A percentile compares a stretch with the other conserved stretches of the same genome.
Conservation (phyloP, 1,284 basidiomycete species). For the Phylloboletellus chloephorus region DNA sequence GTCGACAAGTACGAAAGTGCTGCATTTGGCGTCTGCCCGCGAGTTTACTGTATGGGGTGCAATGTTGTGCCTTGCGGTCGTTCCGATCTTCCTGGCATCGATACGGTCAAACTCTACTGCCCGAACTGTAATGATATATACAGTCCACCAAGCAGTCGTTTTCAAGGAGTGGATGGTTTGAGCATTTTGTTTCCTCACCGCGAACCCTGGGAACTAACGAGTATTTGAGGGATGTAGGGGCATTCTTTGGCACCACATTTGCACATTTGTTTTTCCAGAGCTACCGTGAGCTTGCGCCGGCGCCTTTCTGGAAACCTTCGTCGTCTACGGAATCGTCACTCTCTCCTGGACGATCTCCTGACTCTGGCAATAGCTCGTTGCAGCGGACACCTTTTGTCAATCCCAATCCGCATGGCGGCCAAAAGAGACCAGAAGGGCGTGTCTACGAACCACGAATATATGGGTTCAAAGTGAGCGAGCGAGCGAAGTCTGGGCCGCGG, state of each 20-base stretch:
- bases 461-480: constrained; percentile 81
- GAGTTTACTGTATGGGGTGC: constrained; percentile 88
- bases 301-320: constrained; percentile 76
- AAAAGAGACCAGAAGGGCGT: constrained; percentile 78
- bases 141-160: constrained; percentile 90
- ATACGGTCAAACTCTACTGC: constrained; percentile 98
- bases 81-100: constrained; percentile 94
- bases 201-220: constrained; percentile 13
- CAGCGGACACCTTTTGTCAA: constrained; percentile 62
- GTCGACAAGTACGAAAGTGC: constrained; percentile 94
- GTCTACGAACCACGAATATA: constrained; percentile 94
- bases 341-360: constrained; percentile 44
- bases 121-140: constrained; percentile 99
- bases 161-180: constrained; percentile 92
- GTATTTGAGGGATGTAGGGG: constrained; percentile 52
- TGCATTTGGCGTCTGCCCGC: constrained; percentile 92
- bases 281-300: constrained; percentile 85
- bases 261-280: constrained; percentile 97
- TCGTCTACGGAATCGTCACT: constrained; percentile 45
- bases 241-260: constrained; percentile 99
- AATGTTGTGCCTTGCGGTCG: constrained; percentile 95
- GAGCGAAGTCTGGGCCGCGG: constrained; percentile 85
- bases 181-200: constrained; percentile 12
- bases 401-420: constrained; percentile 82
- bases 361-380: constrained; percentile 44